A percentile compares a stretch with the other conserved stretches of the same genome.
Evolutionary conservation across 1,284 basidiomycete genomes (phyloP).

Genomic region (Apiotrichum montevideense): DNA sequence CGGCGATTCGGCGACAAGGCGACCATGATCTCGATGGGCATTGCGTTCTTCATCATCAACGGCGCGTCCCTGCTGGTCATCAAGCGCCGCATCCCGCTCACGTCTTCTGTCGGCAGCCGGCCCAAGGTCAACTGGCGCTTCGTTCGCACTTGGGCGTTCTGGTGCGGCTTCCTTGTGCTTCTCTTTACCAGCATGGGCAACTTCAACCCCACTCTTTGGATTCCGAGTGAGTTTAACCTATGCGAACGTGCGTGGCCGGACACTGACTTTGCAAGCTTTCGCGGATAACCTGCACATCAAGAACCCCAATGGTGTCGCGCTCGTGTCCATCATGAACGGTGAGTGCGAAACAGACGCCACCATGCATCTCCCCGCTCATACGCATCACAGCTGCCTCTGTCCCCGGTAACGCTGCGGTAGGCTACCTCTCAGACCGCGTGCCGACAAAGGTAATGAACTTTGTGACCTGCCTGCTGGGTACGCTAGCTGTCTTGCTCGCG

Average conservation of each 20-base stretch:
- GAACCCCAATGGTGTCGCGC: conserved; percentile 32
- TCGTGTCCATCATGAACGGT: conserved; percentile 44
- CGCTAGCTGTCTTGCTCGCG: conserved; percentile 37
- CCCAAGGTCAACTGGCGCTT: conserved; percentile 22
- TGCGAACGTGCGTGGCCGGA: not conserved
- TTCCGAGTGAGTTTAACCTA: conserved; percentile 33
- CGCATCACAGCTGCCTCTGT: conserved; percentile 29
- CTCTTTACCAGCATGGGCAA: conserved; percentile 41
- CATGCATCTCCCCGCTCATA: no score
- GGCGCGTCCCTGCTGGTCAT: conserved; percentile 31
- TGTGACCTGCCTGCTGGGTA: conserved; percentile 31
- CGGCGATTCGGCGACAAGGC: conserved; percentile 37
- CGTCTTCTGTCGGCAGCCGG: not conserved
- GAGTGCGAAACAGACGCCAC: conserved; percentile 6
- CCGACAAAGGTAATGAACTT: conserved; percentile 29
- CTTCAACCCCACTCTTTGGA: conserved; percentile 43
- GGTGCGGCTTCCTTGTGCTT: conserved; percentile 31
- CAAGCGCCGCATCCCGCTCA: conserved; percentile 32
- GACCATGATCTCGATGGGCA: conserved; percentile 34
- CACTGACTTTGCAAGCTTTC: conserved; percentile 24
- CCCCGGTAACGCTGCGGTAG: conserved; percentile 35
- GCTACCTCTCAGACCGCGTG: conserved; percentile 38
- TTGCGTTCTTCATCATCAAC: conserved; percentile 31
- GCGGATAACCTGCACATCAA: conserved; percentile 33
- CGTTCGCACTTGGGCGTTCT: conserved; percentile 24